Evolutionary conservation across 1,284 basidiomycete species (phyloP).

Genomic region (Cutaneotrichosporon cutaneum): DNA sequence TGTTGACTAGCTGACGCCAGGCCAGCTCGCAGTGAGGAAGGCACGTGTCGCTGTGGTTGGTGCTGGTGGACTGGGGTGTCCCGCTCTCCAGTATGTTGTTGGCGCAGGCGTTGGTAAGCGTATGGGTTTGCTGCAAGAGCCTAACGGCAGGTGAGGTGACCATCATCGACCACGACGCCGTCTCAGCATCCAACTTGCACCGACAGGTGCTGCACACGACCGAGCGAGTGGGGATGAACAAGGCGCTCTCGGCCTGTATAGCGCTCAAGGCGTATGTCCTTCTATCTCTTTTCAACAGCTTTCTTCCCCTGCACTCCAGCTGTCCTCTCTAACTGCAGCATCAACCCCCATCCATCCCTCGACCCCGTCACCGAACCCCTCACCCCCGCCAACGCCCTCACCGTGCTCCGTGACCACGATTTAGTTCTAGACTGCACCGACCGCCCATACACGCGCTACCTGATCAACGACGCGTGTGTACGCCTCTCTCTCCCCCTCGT

Average conservation of each 20-base stretch:
- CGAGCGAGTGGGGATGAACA: conserved; percentile 72
- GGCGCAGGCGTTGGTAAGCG: conserved; percentile 82
- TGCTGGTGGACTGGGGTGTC: conserved; percentile 94
- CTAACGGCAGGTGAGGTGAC: conserved; percentile 58
- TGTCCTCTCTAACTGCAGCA: conserved; percentile 54
- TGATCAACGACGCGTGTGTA: conserved; percentile 88
- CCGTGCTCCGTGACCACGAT: conserved; percentile 65
- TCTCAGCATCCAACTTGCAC: conserved; percentile 90
- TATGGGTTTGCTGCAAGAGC: background rate
- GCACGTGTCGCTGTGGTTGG: conserved; percentile 85
- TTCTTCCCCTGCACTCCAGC: background rate
- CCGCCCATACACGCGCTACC: conserved; percentile 86
- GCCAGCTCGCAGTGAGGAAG: conserved; percentile 74
- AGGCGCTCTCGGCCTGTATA: conserved; percentile 75
- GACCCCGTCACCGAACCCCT: conserved; percentile 61
- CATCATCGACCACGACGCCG: conserved; percentile 86
- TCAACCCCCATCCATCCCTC: conserved; percentile 66
- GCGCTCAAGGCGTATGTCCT: conserved; percentile 62
- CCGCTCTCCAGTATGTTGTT: conserved; percentile 88
- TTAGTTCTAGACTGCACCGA: conserved; percentile 94
- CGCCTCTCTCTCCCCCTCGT: conserved; percentile 73
- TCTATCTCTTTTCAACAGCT: background rate
- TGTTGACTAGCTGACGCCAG: conserved; percentile 55
- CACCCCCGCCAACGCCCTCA: conserved; percentile 62
- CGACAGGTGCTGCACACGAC: conserved; percentile 89